A percentile compares a stretch with the other conserved stretches of the same genome.
Conservation (phyloP, 1,284 basidiomycete genomes). For the Ustilago nuda region DNA sequence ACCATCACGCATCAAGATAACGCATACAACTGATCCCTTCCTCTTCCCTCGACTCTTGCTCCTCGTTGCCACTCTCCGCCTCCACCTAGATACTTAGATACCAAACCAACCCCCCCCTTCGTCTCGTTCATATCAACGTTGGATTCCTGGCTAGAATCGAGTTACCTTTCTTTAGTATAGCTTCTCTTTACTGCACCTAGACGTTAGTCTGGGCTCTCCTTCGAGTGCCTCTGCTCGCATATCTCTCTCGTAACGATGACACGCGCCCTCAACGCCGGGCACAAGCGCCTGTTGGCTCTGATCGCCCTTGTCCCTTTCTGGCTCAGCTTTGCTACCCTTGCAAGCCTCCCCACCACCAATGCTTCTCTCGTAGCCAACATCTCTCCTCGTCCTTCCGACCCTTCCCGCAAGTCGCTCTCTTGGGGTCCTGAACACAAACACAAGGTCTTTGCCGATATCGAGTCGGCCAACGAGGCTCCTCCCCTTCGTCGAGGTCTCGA, state of each 20-base stretch:
- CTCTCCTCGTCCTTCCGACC: conserved; percentile 35
- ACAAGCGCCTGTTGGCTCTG: conserved; percentile 47
- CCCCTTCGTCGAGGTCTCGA: conserved; percentile 19
- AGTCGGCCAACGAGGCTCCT: conserved; percentile 27
- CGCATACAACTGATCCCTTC: neutral
- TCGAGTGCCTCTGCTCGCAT: neutral
- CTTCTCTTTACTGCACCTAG: neutral
- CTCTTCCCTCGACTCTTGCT: neutral
- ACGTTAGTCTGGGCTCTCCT: neutral
- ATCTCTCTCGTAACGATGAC: conserved; percentile 20
- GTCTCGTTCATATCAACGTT: conserved; percentile 6
- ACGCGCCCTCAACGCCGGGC: conserved; percentile 21
- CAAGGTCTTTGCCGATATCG: conserved; percentile 45
- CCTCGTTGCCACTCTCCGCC: neutral
- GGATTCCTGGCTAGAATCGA: neutral
- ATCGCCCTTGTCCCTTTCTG: conserved; percentile 51
- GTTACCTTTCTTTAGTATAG: neutral
- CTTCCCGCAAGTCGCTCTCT: conserved; percentile 54
- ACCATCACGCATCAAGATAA: neutral
- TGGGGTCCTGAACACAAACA: conserved; percentile 55
- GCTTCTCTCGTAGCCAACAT: conserved; percentile 21
- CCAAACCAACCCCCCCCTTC: neutral
- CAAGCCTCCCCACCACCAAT: conserved; percentile 17
- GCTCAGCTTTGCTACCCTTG: conserved; percentile 40
- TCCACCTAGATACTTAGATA: neutral